Conservation (phyloP, 2,329 filamentous ascomycete genomes). For the Malbranchea zuffiana region DNA sequence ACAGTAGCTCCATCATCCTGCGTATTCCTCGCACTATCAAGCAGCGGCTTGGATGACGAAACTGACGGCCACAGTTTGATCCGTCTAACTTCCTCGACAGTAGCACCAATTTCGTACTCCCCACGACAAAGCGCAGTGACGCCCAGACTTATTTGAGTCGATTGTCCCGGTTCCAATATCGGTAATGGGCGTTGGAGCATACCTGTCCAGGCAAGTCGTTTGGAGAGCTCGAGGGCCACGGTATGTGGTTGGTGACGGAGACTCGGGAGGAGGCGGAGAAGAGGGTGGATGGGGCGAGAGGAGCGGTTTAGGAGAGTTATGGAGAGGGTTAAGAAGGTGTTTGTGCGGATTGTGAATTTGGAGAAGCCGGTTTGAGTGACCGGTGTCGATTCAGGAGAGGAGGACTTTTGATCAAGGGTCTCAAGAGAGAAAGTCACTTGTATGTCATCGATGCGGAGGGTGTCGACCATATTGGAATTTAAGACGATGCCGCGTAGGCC, state of each 20-base stretch:
- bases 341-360: slow-evolving; percentile 41
- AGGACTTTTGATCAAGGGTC: slow-evolving; percentile 21
- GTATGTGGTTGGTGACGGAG: slow-evolving; percentile 61
- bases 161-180: slow-evolving; percentile 47
- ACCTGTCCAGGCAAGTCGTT: slow-evolving; percentile 76
- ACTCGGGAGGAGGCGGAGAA: slow-evolving; percentile 66
- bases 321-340: slow-evolving; percentile 58
- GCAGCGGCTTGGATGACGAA: slow-evolving; percentile 16
- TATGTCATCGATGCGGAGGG: slow-evolving; percentile 68
- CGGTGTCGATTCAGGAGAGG: slow-evolving; percentile 9
- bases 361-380: slow-evolving; percentile 35
- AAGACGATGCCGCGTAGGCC: slow-evolving; percentile 68
- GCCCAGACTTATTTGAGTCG: slow-evolving; percentile 53
- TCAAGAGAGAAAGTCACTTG: slow-evolving; percentile 45
- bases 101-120: slow-evolving; percentile 69
- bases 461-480: slow-evolving; percentile 68
- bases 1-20: neutral
- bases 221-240: slow-evolving; percentile 67
- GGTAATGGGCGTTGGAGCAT: slow-evolving; percentile 66
- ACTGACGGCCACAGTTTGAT: slow-evolving; percentile 18
- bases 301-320: slow-evolving; percentile 69
- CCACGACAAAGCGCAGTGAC: slow-evolving; percentile 67
- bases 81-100: slow-evolving; percentile 66
- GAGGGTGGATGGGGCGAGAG: slow-evolving; percentile 52
- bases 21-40: slow-evolving; percentile 1